A percentile compares a stretch with the other conserved stretches of the same genome.
Conservation (phyloP, 139 green algal genomes). For the Tetraselmis striata region DNA sequence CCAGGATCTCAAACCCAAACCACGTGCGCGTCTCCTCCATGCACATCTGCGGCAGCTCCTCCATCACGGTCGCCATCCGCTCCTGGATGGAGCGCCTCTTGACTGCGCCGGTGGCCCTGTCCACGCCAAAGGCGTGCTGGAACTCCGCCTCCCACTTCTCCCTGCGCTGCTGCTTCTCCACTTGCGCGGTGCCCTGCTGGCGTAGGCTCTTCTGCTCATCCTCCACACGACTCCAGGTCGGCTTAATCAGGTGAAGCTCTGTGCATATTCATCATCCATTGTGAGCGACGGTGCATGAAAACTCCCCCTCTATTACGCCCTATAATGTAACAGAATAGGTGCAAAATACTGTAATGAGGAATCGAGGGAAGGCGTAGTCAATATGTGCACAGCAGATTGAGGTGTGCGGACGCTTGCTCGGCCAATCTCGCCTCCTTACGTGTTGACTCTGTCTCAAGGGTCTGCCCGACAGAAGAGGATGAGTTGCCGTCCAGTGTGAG, state of each 20-base stretch:
- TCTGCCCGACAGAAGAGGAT: neutral
- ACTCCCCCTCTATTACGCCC: too few relatives aligned
- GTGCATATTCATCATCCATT: too few relatives aligned
- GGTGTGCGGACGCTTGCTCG: too few relatives aligned
- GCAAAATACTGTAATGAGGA: too few relatives aligned
- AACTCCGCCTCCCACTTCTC: neutral
- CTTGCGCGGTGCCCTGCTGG: neutral
- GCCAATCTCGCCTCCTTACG: too few relatives aligned
- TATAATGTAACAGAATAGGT: too few relatives aligned
- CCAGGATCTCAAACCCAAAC: neutral
- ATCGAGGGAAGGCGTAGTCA: too few relatives aligned
- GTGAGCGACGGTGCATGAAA: too few relatives aligned
- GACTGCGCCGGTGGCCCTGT: neutral
- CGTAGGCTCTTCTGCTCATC: neutral
- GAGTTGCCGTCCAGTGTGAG: neutral
- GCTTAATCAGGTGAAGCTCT: neutral
- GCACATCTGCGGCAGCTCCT: neutral
- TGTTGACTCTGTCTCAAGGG: neutral
- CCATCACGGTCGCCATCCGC: neutral
- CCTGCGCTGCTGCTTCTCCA: neutral
- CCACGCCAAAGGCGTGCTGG: neutral
- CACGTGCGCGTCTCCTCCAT: neutral
- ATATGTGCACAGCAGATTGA: too few relatives aligned
- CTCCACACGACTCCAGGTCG: neutral
- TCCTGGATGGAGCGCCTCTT: neutral